These are phyloP conservation scores for Cyberlindnera bimundalis DNA, from an alignment of 805 yeast genomes.

Conservation along the genomic window DNA sequence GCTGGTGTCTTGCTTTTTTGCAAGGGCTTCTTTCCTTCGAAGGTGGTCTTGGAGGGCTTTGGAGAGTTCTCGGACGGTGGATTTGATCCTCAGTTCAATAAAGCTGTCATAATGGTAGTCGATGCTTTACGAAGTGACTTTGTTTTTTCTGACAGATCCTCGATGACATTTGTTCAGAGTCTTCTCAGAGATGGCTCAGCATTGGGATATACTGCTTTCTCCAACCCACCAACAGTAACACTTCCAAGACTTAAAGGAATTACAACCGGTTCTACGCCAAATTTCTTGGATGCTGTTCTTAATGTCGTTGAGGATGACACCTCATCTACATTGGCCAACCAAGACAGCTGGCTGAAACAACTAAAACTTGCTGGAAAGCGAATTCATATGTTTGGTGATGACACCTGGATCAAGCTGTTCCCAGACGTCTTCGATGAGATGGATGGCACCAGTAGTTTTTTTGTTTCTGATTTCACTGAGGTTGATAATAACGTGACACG, in stretches of 20 bases:
- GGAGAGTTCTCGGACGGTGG: slow-evolving; percentile 32
- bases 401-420: slow-evolving; percentile 92
- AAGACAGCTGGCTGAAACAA: slow-evolving; percentile 87
- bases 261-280: slow-evolving; percentile 93
- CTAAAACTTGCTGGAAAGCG: slow-evolving; percentile 35
- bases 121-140: slow-evolving; percentile 94
- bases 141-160: slow-evolving; percentile 60
- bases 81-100: slow-evolving; percentile 52
- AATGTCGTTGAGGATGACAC: slow-evolving; percentile 91
- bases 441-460: slow-evolving; percentile 93
- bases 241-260: slow-evolving; percentile 90
- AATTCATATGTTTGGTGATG: slow-evolving; percentile 92
- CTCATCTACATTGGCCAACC: slow-evolving; percentile 58
- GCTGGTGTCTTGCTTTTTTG: slow-evolving; percentile 62
- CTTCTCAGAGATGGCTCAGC: slow-evolving; percentile 67
- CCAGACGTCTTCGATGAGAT: slow-evolving; percentile 61
- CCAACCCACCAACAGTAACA: slow-evolving; percentile 96
- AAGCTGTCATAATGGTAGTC: slow-evolving; percentile 76
- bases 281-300: slow-evolving; percentile 87
- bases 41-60: slow-evolving; percentile 65
- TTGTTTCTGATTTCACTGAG: slow-evolving; percentile 90
- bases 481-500: slow-evolving; percentile 93
- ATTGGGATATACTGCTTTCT: slow-evolving; percentile 83
- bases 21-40: slow-evolving; percentile 90
- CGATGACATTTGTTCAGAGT: slow-evolving; percentile 64